Conservation (phyloP, 2,329 filamentous ascomycete genomes). For the Xylaria sp. region DNA sequence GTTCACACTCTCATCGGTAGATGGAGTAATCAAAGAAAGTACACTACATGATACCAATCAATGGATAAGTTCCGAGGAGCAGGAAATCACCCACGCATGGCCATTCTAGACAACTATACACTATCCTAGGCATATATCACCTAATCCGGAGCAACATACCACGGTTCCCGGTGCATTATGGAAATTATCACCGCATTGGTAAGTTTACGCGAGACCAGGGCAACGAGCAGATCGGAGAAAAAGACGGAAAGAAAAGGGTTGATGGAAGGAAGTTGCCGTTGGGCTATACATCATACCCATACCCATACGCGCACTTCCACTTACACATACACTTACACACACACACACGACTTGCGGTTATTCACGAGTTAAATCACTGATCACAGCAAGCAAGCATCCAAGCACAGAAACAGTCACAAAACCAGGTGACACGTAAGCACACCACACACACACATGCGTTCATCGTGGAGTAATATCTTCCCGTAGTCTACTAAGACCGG, state of each 20-base stretch:
- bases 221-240: neutral
- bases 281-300: slow-evolving; percentile 1
- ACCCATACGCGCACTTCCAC: neutral
- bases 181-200: slow-evolving; percentile 3
- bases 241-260: neutral
- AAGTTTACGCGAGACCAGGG: slow-evolving; percentile 14
- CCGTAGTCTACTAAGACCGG: too few relatives aligned
- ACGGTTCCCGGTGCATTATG: slow-evolving; percentile 8
- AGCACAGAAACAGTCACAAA: neutral
- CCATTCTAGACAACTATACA: neutral
- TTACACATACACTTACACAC: neutral
- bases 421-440: too few relatives aligned
- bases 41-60: neutral
- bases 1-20: neutral
- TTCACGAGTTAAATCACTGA: neutral
- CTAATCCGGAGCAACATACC: slow-evolving; percentile 2
- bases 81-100: slow-evolving; percentile 29
- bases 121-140: neutral
- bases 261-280: slow-evolving; percentile 27
- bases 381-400: neutral
- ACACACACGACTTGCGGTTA: slow-evolving; percentile 7
- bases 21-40: slow-evolving; percentile 21
- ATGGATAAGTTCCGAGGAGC: slow-evolving; percentile 19
- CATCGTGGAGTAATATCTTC: neutral
- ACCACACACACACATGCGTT: too few relatives aligned